Base-by-base conservation (phyloP, 2,329 filamentous ascomycete genomes). In the Dactylella cylindrospora region DNA sequence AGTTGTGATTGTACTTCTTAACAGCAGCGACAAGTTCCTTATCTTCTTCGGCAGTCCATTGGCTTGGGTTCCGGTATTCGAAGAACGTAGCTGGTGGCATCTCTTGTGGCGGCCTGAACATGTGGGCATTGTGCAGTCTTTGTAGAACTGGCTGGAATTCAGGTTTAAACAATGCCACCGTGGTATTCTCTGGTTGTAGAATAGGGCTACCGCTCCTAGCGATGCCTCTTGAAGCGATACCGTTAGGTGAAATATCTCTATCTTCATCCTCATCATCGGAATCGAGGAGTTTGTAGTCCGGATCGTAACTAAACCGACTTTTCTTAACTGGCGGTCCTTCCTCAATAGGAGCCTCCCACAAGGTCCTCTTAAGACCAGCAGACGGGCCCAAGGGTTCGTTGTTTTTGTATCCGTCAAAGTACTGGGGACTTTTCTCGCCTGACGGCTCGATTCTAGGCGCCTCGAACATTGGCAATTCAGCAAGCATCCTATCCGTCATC, bases 1-100 rank as follows among this genome's bases (percentile, higher is more conserved):
- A 98, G 69, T 98, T 98, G 76, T 96, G 97, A 0, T 89, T 89
- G 70, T 93, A 95, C 65, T 97, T 89, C 68, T 89, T 86, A 13
- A 96, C 93, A 32, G 95, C 78, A 38, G 79, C 80, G 49, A 88
- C 84, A 5, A 98, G 77, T 72, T 95, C 89, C 68, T 97, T 90
- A 67, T 98, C 93, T 71, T 98, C 93, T 2, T 85, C 78, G 70
- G 83, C 80, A 0, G 89, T 88, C 93, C 93, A 98, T 70, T 96
- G 90, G 2, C 93, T 97, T 1, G 90, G 84, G 47, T 80, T 83
- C 31, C 93, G 81, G 64, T 82, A 85, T 72, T 98, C 91, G 70
- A 95, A 97, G 74, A 97, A 98, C 46, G 80, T 83, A 67, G 91
- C 86, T 1, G 85, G 81, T 0, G 93, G 93, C 90, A 97, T 97